Evolutionary conservation across 208 protist genomes (phyloP).

Genomic region (Acanthamoeba lenticulata): DNA sequence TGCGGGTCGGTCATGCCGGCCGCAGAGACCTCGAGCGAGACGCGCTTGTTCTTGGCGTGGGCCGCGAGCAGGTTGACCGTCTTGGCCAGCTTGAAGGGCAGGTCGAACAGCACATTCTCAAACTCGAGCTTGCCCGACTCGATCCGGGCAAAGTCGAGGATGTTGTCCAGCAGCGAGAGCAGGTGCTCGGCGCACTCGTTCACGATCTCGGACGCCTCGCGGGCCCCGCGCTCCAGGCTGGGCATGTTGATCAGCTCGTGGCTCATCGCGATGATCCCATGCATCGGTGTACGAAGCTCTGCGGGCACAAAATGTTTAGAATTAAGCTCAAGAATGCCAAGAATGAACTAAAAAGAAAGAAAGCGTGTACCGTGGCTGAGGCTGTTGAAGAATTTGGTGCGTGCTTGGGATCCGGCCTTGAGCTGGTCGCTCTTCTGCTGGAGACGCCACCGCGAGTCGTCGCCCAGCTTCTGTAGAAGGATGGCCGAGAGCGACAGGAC

Average conservation of each 20-base stretch:
- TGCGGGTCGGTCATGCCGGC: too few relatives aligned
- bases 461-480: neutral
- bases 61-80: neutral
- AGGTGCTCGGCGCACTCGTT: neutral
- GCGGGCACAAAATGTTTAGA: too few relatives aligned
- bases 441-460: neutral
- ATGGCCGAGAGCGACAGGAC: neutral
- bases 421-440: slow-evolving; percentile 15
- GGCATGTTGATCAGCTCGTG: too few relatives aligned
- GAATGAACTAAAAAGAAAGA: too few relatives aligned
- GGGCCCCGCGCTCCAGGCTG: too few relatives aligned
- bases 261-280: too few relatives aligned
- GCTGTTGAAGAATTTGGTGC: neutral
- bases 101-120: neutral
- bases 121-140: neutral
- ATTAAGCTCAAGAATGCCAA: too few relatives aligned
- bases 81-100: neutral
- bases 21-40: too few relatives aligned
- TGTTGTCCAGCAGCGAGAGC: slow-evolving; percentile 21
- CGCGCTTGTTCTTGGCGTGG: neutral
- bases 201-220: neutral
- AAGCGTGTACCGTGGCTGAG: neutral
- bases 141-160: slow-evolving; percentile 32
- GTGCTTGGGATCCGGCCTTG: neutral
- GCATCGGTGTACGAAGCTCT: too few relatives aligned